These are phyloP conservation scores for Neurospora sp. DNA, from an alignment of 495 filamentous ascomycete genomes.

Conservation along the genomic window DNA sequence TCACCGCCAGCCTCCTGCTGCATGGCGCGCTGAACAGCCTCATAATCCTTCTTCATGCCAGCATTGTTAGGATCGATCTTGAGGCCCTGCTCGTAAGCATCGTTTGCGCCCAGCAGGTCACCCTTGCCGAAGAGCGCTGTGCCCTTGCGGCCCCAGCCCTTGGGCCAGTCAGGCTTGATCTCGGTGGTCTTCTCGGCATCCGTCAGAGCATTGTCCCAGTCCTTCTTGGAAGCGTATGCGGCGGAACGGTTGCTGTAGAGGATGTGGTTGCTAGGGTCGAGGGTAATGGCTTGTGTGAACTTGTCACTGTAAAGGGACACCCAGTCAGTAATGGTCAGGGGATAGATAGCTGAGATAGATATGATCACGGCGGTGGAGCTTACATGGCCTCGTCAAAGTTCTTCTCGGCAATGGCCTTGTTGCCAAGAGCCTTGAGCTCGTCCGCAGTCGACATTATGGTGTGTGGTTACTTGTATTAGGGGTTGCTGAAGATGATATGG, in stretches of 20 bases:
- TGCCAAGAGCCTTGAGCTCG: constrained; percentile 87
- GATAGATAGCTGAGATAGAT: not conserved
- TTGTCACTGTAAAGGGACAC: constrained; percentile 53
- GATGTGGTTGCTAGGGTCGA: constrained; percentile 84
- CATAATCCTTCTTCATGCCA: constrained; percentile 80
- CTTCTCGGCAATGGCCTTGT: constrained; percentile 95
- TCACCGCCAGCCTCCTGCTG: constrained; percentile 60
- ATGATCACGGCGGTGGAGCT: constrained; percentile 29
- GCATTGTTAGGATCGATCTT: constrained; percentile 87
- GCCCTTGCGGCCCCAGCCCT: constrained; percentile 88
- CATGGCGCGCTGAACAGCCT: constrained; percentile 78
- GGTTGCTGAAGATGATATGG: not conserved
- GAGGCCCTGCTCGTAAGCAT: constrained; percentile 85
- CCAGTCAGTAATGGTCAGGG: not conserved
- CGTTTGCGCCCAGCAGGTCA: constrained; percentile 72
- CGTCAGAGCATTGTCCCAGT: constrained; percentile 72
- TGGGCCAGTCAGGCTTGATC: constrained; percentile 96
- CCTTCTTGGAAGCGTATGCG: constrained; percentile 83
- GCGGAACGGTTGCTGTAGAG: constrained; percentile 97
- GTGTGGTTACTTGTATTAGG: not conserved
- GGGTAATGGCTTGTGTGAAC: constrained; percentile 86
- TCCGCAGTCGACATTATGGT: constrained; percentile 39
- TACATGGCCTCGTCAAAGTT: constrained; percentile 95
- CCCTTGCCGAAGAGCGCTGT: constrained; percentile 79
- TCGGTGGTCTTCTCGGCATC: constrained; percentile 90